Conservation (phyloP, 495 filamentous ascomycete genomes). For the Lasiosphaeris hirsuta region DNA sequence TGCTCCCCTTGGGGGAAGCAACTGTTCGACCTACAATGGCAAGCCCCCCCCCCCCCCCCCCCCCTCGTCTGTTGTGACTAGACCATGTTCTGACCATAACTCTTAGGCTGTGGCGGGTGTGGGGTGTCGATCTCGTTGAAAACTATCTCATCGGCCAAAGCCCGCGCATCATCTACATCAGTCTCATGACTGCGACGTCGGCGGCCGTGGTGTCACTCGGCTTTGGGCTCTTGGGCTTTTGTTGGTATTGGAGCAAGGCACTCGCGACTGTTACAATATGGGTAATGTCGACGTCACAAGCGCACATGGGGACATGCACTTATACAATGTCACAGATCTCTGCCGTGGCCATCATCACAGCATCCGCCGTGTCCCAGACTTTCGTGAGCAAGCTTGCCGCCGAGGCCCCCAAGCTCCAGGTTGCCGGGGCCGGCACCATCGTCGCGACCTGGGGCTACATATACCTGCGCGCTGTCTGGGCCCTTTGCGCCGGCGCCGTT, state of each 20-base stretch:
- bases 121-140: slow-evolving; percentile 5
- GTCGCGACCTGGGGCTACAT: no score
- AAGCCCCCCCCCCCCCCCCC: background rate
- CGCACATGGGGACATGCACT: no score
- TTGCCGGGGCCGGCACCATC: background rate
- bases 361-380: background rate
- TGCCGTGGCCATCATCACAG: no score
- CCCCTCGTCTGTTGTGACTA: background rate
- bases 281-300: background rate
- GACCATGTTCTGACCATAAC: background rate
- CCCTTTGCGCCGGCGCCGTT: no score
- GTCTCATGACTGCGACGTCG: background rate
- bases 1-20: slow-evolving; percentile 13
- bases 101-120: slow-evolving; percentile 7
- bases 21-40: slow-evolving; percentile 10
- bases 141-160: slow-evolving; percentile 6
- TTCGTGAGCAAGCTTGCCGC: background rate
- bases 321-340: no score
- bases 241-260: background rate
- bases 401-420: background rate
- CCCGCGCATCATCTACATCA: slow-evolving; percentile 6
- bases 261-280: background rate
- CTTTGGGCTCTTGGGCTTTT: background rate
- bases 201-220: background rate
- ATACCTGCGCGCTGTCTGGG: no score